Evolutionary conservation across 2,329 filamentous ascomycete species (phyloP), one percentile per base, ranked within the genome.

Genomic region (Knufia fluminis): DNA sequence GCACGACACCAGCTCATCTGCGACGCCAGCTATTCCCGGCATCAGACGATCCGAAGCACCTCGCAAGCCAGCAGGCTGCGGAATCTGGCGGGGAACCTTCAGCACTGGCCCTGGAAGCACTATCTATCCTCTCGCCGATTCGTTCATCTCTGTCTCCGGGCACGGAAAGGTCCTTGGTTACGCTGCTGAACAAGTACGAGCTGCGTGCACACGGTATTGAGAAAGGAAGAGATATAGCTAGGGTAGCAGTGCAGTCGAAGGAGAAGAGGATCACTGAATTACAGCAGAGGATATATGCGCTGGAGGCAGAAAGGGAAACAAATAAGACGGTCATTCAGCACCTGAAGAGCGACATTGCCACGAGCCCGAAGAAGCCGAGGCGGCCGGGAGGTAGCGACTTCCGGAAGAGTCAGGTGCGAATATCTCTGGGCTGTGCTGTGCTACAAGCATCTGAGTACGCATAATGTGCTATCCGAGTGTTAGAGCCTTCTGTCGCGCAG

Each of bases 191-290:
- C 31, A 75, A 67, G 39, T 73, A 85, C 55, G 75, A 78, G 14
- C 66, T 80, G 46, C 74, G 72, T 46, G 72, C 74, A 0, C 77
- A 76, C 58, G 85, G 85, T 0, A 71, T 85, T 17, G 71, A 72
- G 33, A 75, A 75, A 53, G 83, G 83, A 0, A 71, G 85, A 2
- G 84, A 91, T 52, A 76, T 83, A 4, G 74, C 77, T 2, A 69
- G 85, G n/a, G 64, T 76, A 7, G 76, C 75, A 3, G 60, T 86
- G 28, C 80, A 78, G 60, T 71, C 73, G 3, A 82, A 81, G 55
- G 82, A 91, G 70, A 66, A 78, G 62, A 68, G 80, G 68, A 70
- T 84, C 63, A 66, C 74, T 64, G 71, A 85, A 64, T 67, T 94
- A 67, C 75, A 82, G 69, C 69, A 85, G 61, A 69, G 83, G 57